Base-by-base conservation (phyloP, 192 early-diverging fungal species). In the Funneliformis mosseae region DNA sequence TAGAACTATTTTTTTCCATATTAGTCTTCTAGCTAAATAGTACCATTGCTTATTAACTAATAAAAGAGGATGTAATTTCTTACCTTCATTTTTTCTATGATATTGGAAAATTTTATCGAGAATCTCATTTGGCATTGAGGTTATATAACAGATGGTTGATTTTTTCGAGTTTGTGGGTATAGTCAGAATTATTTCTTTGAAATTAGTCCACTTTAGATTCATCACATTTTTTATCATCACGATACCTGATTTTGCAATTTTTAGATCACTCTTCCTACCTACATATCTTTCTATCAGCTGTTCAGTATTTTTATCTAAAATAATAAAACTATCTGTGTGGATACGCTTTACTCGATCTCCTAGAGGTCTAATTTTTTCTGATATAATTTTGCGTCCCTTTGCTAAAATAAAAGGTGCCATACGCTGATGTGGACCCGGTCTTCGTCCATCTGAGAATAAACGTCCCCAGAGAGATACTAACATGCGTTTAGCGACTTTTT, bases 11-110 rank as follows among this genome's bases (percentile, higher is more conserved):
- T 0, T 68, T 27, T 68, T 4, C 66, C 66, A 68, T 68, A 68
- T 68, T 68, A 68, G 5, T 68, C 66, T 68, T 5, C 38, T 68
- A 68, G 21, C 23, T 25, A 5, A 25, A 27, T 38, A 68, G 25
- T 68, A 68, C 23, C 25, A 68, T 68, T 68, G 66, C 66, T 68
- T 68, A 14, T 68, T 68, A 68, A 68, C 66, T 12, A 68, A 68
- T 68, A 68, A 68, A 68, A 68, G 66, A 6, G 25, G 11, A 68
- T n/a, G n/a, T n/a, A n/a, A n/a, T n/a, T n/a, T n/a, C n/a, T n/a
- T n/a, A n/a, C n/a, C n/a, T n/a, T n/a, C n/a, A n/a, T n/a, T n/a
- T n/a, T n/a, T n/a, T n/a, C n/a, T n/a, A n/a, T n/a, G n/a, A n/a
- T n/a, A n/a, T 14, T 39, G 66, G 5, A 27, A 27, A 38, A 68